Evolutionary conservation across 1,284 basidiomycete species (phyloP).

Genomic region (Cryptococcus sp.): DNA sequence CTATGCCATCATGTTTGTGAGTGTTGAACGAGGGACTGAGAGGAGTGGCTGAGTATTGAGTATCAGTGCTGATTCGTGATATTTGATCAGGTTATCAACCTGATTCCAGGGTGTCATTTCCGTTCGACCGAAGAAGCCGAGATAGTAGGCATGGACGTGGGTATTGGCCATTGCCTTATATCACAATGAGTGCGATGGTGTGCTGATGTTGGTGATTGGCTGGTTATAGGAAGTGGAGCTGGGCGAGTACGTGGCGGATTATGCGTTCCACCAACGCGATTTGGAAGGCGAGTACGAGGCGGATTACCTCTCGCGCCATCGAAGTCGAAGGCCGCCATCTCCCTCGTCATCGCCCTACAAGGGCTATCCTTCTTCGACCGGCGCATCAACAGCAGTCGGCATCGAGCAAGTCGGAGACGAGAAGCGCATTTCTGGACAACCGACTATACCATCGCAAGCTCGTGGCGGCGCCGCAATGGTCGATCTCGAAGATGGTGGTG

Average conservation of each 20-base stretch:
- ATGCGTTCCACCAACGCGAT: constrained; percentile 52
- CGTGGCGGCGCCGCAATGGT: too few species aligned
- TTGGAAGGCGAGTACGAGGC: constrained; percentile 43
- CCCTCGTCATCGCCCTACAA: too few species aligned
- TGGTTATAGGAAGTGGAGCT: constrained; percentile 45
- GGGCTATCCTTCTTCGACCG: too few species aligned
- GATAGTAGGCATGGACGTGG: constrained; percentile 80
- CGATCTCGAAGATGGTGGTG: too few species aligned
- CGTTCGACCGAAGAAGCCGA: constrained; percentile 74
- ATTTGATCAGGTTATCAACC: constrained; percentile 65
- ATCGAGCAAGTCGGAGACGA: too few species aligned
- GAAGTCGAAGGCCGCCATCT: too few species aligned
- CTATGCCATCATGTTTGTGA: constrained; percentile 56
- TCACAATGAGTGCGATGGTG: too few species aligned
- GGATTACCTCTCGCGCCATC: neutral
- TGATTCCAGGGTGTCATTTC: constrained; percentile 74
- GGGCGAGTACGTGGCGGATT: constrained; percentile 54
- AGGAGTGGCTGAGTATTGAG: constrained; percentile 66
- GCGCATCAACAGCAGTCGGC: too few species aligned
- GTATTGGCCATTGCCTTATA: constrained; percentile 26
- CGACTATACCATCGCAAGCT: too few species aligned
- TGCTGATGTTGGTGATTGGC: neutral
- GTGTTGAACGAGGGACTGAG: constrained; percentile 6
- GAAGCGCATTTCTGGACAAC: too few species aligned
- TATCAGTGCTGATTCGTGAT: constrained; percentile 47